Conservation (phyloP, 257 asterid species). For the Haberlea rhodopensis region DNA sequence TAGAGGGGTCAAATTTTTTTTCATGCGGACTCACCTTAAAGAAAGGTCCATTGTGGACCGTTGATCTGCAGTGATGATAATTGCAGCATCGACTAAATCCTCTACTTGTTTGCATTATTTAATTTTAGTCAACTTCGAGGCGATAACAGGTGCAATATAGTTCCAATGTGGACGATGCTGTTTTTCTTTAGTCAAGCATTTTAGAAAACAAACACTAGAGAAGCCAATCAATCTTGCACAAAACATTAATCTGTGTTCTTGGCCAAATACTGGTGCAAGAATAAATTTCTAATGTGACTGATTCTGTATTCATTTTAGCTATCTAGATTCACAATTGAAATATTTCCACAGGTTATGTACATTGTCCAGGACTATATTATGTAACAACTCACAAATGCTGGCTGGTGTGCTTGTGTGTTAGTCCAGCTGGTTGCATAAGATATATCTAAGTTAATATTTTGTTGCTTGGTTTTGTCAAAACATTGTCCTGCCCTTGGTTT, state of each 20-base stretch:
- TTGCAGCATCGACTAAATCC: no score
- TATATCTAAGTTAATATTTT: neutral
- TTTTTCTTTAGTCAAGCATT: no score
- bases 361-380: neutral
- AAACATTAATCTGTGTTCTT: no score
- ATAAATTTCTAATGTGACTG: neutral
- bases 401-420: neutral
- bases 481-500: constrained; percentile 18
- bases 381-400: neutral
- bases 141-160: no score
- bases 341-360: neutral
- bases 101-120: neutral
- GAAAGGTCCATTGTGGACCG: no score
- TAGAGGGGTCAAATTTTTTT: no score
- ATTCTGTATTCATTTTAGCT: neutral
- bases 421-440: neutral
- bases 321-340: neutral
- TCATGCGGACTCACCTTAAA: no score
- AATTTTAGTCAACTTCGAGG: no score
- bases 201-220: no score
- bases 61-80: no score
- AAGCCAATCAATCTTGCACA: no score
- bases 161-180: no score
- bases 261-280: neutral
- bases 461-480: neutral